Base-by-base conservation (phyloP, 495 filamentous ascomycete species). In the Sporormia fimetaria region DNA sequence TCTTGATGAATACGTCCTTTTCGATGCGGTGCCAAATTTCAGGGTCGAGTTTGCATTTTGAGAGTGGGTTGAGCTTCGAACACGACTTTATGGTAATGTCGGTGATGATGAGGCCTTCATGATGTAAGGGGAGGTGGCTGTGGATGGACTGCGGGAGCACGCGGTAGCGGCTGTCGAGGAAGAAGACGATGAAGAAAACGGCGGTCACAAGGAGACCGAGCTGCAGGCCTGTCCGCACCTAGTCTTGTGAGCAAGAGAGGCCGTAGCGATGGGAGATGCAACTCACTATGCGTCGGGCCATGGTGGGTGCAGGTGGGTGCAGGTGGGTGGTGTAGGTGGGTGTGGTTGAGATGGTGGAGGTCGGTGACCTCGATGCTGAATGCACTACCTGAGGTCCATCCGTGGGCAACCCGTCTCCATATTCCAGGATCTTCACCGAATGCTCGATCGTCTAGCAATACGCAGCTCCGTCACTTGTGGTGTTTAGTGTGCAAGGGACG, bases 151-250 rank as follows among this genome's bases (percentile, higher is more conserved):
- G 52, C 65, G 36, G 81, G 74, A 53, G 66, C 69, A 45, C 57
- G 69, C 33, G 64, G 70, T 60, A 69, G 71, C 24, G 58, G 44
- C 45, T 54, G 47, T 64, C 62, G 42, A 62, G 55, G 33, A 64
- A 49, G 52, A 60, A 59, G 34, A 63, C 40, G 26, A 60, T 25
- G 47, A 85, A 51, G 49, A 85, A 67, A 52, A 81, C 68, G 55
- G 86, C 64, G 42, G 71, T 56, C 33, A 74, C 71, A 35, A 88
- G 64, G 30, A 76, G 64, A 34, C 70, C 69, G 57, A 92, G 71
- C 70, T 98, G 86, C 59, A 83, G 64, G 54, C 81, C 74, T 47
- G 86, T 85, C 47, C 90, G 85, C 55, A 94, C 81, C 76, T 80
- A 26, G 0, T 36, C 3, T 64, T 43, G 24, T 11, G 22, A 28